A percentile compares a stretch with the other conserved stretches of the same genome.
Conservation (phyloP, 2,329 filamentous ascomycete species). For the Lasiodiplodia hormozganensis region DNA sequence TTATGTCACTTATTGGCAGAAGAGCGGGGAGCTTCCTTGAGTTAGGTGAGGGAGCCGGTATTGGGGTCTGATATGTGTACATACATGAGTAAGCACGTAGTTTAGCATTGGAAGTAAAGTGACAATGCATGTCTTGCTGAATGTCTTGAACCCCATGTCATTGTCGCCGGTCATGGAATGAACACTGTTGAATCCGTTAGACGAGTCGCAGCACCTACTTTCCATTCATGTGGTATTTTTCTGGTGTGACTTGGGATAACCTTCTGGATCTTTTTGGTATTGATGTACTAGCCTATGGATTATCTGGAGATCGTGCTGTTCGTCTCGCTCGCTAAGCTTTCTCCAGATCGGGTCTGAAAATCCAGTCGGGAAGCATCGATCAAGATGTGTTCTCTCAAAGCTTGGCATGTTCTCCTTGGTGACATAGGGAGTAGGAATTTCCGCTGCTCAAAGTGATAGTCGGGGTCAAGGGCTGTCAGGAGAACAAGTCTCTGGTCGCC, state of each 20-base stretch:
- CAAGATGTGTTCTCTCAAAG: not conserved
- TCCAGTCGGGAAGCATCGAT: not conserved
- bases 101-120: no score
- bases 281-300: not conserved
- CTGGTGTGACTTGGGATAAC: no score
- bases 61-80: not conserved
- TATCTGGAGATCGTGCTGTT: not conserved
- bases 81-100: not conserved
- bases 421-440: not conserved
- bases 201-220: no score
- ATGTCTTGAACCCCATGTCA: no score
- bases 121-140: no score
- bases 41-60: not conserved
- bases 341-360: not conserved
- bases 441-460: not conserved
- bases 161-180: no score
- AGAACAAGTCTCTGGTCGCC: not conserved
- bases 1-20: conserved; percentile 38
- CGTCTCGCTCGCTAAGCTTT: not conserved
- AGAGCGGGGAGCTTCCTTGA: conserved; percentile 28
- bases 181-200: no score
- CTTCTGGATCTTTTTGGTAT: no score
- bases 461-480: not conserved
- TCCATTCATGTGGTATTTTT: no score
- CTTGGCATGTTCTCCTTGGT: not conserved